Base-by-base conservation (phyloP, 2,329 filamentous ascomycete genomes). In the Ilyonectria robusta region DNA sequence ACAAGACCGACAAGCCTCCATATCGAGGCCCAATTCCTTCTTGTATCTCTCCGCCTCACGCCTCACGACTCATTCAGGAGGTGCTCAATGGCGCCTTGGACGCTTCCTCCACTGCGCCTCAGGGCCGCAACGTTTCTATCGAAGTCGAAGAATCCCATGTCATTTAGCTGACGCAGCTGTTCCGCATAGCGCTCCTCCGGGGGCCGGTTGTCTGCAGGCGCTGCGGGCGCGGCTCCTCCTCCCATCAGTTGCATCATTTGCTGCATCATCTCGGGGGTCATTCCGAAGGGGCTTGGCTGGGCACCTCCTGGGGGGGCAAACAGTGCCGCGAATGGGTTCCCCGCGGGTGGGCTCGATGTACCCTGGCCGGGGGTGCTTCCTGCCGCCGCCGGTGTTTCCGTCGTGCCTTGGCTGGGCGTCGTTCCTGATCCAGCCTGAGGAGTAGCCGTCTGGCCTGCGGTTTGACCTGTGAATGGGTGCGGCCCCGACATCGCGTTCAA, bases 101-200 rank as follows among this genome's bases (percentile, higher is more conserved):
- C 96, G 79, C 93, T 98, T 11, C 96, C 96, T 9, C 96, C 96
- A 67, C 93, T 94, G 76, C 95, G 89, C 80, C 95, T 88, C 76
- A 99, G 83, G 6, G 96, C 96, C 62, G 93, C 91, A 35, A 99
- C 90, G 75, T 99, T 99, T 73, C 93, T 86, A 59, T 99, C 95
- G 77, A 98, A 99, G 78, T 99, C 95, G 79, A 91, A 97, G 83
- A 99, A 99, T 3, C 96, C 96, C 96, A 99, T 99, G 72, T 98
- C 96, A 80, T 99, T 99, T 69, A 99, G 84, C 82, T 98, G 94
- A 67, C 94, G 87, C 56, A 99, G 85, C 82, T 99, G 95, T 35
- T 93, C 91, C 3, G 93, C 94, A 75, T 97, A 99, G 66, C 94
- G 87, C 81, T 98, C 96, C 84, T 99, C 96, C 0, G 96, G 95